Base-by-base conservation (phyloP, 2,329 filamentous ascomycete species). In the Aspergillus sp. region DNA sequence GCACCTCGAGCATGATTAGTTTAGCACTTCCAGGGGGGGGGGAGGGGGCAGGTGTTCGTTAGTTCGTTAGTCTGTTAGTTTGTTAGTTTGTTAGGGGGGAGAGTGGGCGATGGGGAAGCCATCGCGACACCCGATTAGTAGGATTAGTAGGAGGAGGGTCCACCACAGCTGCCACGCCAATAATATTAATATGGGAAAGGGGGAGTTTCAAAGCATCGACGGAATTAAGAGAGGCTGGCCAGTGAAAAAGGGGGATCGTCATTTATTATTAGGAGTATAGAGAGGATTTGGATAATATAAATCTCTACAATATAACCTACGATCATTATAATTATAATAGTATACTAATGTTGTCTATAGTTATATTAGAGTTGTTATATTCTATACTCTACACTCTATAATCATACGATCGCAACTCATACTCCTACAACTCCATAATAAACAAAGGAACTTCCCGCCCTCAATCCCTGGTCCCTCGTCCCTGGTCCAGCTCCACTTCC, bases 11-110 rank as follows among this genome's bases (percentile, higher is more conserved):
- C 26, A 30, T 30, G 26, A 30, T 30, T 30, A 30, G 26, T 30
- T 57, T 59, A 59, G 57, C 50, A 52, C 47, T 30, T 52, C 56
- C 63, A 66, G 64, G 65, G 65, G 63, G 38, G 38, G 38, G 22
- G 65, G 64, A 64, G 65, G 63, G 38, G 38, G 38, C 5, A 30
- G 26, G 26, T 57, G 65, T 69, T 68, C 63, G 60, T 66, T 63
- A 66, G 22, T 22, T 4, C 5, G 22, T 22, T 22, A 22, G 22
- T 22, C 2, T 22, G 22, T 7, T 22, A 7, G 22, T 22, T 22
- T 6, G 22, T 22, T 1, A 6, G 22, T 7, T 22, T 1, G 22
- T 22, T 22, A 22, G 22, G 64, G 60, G 57, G 52, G 47, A 30
- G 26, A 30, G 26, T 30, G 26, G 26, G 26, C 26, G 55, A 61